Evolutionary conservation across 352 stramenopile species (phyloP).

Genomic region (Globisporangium takayamanum): DNA sequence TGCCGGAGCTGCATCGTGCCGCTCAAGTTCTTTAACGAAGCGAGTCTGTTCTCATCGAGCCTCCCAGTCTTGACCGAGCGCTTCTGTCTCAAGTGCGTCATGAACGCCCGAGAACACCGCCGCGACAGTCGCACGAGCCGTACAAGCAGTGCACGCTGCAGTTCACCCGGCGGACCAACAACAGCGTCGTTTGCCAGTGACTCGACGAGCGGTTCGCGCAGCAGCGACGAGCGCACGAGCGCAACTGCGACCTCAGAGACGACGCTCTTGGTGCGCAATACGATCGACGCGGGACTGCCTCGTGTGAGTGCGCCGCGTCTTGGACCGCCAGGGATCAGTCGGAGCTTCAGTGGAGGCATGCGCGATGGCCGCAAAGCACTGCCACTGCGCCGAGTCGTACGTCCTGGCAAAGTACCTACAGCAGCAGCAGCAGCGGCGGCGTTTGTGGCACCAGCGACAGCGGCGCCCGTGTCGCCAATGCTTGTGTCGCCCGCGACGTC

Average conservation of each 20-base stretch:
- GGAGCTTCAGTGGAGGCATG: neutral
- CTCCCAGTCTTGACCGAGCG: slow-evolving; percentile 7
- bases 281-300: neutral
- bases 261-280: neutral
- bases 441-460: too few species aligned
- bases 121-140: neutral
- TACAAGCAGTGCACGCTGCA: neutral
- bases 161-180: neutral
- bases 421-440: too few species aligned
- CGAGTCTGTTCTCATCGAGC: slow-evolving; percentile 4
- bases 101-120: slow-evolving; percentile 12
- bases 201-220: slow-evolving; percentile 3
- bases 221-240: slow-evolving; percentile 3
- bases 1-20: slow-evolving; percentile 18
- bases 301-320: too few species aligned
- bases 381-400: too few species aligned
- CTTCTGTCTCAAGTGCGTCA: slow-evolving; percentile 21
- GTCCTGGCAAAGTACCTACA: too few species aligned
- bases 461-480: too few species aligned
- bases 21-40: slow-evolving; percentile 16
- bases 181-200: slow-evolving; percentile 1
- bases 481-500: too few species aligned
- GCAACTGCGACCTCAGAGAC: slow-evolving; percentile 1
- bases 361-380: neutral
- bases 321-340: neutral